Percentiles rank a stretch among this genome's conserved stretches.
These are phyloP conservation scores for Backusella psychrophila DNA, from an alignment of 192 early-diverging fungal species.

Conservation along the genomic window DNA sequence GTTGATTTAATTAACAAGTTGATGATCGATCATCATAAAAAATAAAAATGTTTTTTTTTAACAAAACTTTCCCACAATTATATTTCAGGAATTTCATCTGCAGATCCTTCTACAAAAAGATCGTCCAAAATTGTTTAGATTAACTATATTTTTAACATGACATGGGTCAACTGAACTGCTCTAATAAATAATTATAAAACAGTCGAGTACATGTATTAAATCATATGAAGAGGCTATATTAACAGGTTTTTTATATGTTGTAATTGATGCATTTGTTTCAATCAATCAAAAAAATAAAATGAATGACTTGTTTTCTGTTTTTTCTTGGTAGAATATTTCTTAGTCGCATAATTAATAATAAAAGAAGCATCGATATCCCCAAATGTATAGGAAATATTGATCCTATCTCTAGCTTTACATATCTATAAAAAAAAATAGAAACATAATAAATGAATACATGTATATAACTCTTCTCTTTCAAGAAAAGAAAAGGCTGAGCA, in stretches of 20 bases:
- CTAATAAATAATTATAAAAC: not conserved
- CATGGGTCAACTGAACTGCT: not conserved
- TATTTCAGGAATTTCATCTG: not conserved
- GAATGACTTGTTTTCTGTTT: not conserved
- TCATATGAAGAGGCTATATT: not conserved
- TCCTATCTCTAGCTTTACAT: too few species aligned
- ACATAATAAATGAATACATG: not conserved
- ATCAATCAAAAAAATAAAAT: not conserved
- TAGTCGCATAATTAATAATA: not conserved
- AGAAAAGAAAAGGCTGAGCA: not conserved
- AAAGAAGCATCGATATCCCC: not conserved
- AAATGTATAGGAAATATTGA: not conserved
- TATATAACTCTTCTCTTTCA: not conserved
- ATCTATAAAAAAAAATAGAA: not conserved
- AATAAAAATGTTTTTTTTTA: not conserved
- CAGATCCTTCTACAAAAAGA: not conserved
- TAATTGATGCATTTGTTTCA: not conserved
- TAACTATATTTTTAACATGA: not conserved
- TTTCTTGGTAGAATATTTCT: not conserved
- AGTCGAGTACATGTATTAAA: not conserved
- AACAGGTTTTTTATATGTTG: not conserved
- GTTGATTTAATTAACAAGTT: not conserved
- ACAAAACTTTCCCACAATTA: not conserved
- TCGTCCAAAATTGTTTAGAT: conserved; percentile 1
- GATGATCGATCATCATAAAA: not conserved